Conservation (phyloP, 1,284 basidiomycete species). For the Ganoderma boninense region DNA sequence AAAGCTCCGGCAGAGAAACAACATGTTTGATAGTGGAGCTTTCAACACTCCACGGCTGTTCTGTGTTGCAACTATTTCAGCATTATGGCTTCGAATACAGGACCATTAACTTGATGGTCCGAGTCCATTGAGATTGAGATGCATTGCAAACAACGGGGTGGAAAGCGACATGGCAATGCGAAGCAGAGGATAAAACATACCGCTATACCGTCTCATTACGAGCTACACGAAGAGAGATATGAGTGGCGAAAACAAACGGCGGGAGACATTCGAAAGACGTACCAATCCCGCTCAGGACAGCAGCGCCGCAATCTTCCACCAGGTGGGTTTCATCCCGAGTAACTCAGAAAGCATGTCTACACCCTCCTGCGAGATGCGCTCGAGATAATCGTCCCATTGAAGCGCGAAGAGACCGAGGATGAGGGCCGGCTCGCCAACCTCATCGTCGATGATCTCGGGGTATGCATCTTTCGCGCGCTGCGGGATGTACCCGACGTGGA, state of each 20-base stretch:
- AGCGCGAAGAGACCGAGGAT: neutral
- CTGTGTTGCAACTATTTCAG: neutral
- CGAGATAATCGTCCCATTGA: too few relatives aligned
- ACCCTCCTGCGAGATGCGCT: neutral
- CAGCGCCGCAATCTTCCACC: neutral
- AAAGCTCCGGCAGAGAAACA: neutral
- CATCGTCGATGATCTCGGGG: neutral
- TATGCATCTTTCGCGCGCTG: neutral
- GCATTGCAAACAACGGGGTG: too few relatives aligned
- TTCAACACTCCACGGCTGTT: neutral
- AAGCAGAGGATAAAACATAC: too few relatives aligned
- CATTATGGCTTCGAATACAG: neutral
- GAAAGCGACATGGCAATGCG: too few relatives aligned
- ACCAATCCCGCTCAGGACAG: neutral
- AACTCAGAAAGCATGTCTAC: neutral
- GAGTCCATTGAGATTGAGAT: neutral
- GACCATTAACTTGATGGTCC: neutral
- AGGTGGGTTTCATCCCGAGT: neutral
- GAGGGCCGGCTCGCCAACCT: neutral
- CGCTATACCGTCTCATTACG: too few relatives aligned
- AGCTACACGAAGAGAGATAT: neutral
- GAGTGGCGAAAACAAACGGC: neutral
- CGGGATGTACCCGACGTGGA: neutral
- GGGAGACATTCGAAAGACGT: neutral
- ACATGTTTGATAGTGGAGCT: neutral